phyloP scores from a whole-genome alignment of 345 rosid genomes.

The Triadica sebifera region DNA sequence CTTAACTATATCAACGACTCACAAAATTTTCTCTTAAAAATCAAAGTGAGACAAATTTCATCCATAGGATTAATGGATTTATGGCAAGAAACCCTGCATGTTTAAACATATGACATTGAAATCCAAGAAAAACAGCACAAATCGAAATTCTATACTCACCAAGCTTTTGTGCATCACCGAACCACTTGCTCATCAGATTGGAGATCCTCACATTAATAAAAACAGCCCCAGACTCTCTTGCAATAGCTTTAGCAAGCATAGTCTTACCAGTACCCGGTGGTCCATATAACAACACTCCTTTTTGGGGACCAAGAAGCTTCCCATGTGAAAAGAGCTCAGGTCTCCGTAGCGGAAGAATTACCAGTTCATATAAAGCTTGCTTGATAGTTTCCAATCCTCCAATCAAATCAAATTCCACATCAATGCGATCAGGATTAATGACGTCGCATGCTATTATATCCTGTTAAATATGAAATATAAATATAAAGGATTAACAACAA shows the following conservation, averaged over 20 bases:
- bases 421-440: slow-evolving; percentile 86
- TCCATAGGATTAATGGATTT: too few species aligned
- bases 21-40: not conserved
- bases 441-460: slow-evolving; percentile 98
- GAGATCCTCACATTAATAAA: slow-evolving; percentile 87
- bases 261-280: slow-evolving; percentile 99
- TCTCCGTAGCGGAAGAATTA: slow-evolving; percentile 80
- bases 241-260: slow-evolving; percentile 98
- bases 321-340: slow-evolving; percentile 90
- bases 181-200: slow-evolving; percentile 97
- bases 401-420: slow-evolving; percentile 87
- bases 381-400: slow-evolving; percentile 86
- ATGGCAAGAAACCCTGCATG: not conserved
- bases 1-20: not conserved
- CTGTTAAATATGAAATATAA: slow-evolving; percentile 31
- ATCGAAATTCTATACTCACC: slow-evolving; percentile 46
- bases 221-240: slow-evolving; percentile 95
- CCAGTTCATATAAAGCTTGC: slow-evolving; percentile 79
- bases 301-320: slow-evolving; percentile 95
- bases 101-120: not conserved
- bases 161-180: slow-evolving; percentile 98
- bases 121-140: not conserved
- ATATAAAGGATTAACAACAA: not conserved
- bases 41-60: too few species aligned
- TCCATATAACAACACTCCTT: slow-evolving; percentile 88